Base-by-base conservation (phyloP, 2,329 filamentous ascomycete species). In the Monosporascus ibericus region DNA sequence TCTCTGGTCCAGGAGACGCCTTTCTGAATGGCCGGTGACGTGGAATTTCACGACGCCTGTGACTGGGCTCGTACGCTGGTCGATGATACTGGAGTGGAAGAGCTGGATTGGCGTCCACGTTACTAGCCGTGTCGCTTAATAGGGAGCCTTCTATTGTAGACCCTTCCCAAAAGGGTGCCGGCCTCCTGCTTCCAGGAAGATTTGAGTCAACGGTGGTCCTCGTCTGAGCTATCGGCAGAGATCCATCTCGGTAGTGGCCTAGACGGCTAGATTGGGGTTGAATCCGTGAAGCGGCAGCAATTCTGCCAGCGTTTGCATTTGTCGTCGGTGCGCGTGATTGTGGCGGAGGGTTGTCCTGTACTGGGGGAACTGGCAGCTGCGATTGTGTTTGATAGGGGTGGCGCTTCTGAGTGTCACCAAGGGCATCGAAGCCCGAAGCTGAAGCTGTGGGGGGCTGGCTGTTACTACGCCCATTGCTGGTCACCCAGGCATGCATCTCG, bases 401-500 rank as follows among this genome's bases (percentile, higher is more conserved):
- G 56, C 60, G 54, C 53, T 59, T 63, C 48, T 54, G 58, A 46
- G 54, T 48, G 42, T 60, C 58, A 47, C 52, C 61, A 50, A 59
- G 50, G 34, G 48, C 51, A 47, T 60, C 63, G 52, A 60, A 56
- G 49, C 53, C 61, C 47, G 60, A 56, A 38, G 52, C 57, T 36
- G 54, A 27, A 14, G 50, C 55, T 24, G 52, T 34, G 48, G 62
- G 58, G 50, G 56, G 53, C 50, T 64, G 63, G 49, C 57, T 58
- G 50, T 57, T 57, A 52, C 55, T 54, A 40, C 56, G 54, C 53
- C 61, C 65, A 34, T 60, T 61, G 53, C 60, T 66, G 24, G 63
- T 64, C 27, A 68, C 65, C 65, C 65, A 68, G 55, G 64, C 65
- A 53, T 68, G 65, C 65, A 68, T 68, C 54, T 65, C 67, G 18